Base-by-base conservation (phyloP, 108 stramenopile species). In the Cylindrotheca closterium region DNA sequence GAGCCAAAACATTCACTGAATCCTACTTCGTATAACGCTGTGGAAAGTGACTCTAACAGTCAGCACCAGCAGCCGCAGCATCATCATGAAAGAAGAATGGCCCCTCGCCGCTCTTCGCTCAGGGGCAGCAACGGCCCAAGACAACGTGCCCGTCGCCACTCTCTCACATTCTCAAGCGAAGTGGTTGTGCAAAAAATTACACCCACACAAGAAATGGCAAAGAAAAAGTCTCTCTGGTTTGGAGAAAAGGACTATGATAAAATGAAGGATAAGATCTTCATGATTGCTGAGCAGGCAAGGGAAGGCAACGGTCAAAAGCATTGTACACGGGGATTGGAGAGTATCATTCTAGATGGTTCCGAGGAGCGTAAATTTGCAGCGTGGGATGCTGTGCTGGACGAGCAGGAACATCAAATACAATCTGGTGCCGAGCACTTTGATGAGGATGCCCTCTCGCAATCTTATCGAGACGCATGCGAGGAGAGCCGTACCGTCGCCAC, bases 301-400 rank as follows among this genome's bases (percentile, higher is more conserved):
- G 37, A 42, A 42, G 37, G 37, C 10, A 42, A 42, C 15, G 10
- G 15, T 10, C 37, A 7, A 42, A 42, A 42, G 10, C 15, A 42
- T 42, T 42, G 37, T 42, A 42, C 37, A 10, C 37, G 37, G 37
- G 37, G 37, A 7, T 42, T 42, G 15, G 37, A 42, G 37, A 15
- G 10, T 42, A 7, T 42, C 37, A 7, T 42, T 42, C 10, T 42
- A 10, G 37, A 42, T 42, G 10, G 15, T 7, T 7, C 37, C 10
- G 37, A 42, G 37, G 15, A 7, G 7, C 10, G 37, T 42, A 15
- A 48, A 37, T 21, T 25, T 51, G 55, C 51, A 59, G 67, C 67
- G 17, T 60, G 67, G 51, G 58, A 68, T 60, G 28, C 49, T 26
- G 67, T 68, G 0, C 30, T 68, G 12, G 47, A 68, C 21, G 67